Percentiles rank a stretch among this genome's conserved stretches.
Conservation (phyloP, 768 basidiomycete genomes). For the Tremella mesenterica region DNA sequence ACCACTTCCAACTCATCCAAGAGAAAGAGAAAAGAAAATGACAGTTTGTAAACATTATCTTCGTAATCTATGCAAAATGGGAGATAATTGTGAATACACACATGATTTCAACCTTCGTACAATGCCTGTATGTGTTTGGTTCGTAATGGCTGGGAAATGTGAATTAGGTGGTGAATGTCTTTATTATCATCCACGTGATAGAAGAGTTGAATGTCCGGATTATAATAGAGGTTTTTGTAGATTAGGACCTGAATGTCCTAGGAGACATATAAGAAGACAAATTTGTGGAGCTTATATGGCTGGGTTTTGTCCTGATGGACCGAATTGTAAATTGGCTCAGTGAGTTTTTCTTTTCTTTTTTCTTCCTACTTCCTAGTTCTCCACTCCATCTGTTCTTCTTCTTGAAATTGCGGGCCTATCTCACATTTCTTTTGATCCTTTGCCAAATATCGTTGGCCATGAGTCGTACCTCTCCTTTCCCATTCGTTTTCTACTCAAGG, state of each 20-base stretch:
- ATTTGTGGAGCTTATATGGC: constrained; percentile 84
- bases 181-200: constrained; percentile 69
- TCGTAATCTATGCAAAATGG: constrained; percentile 94
- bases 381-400: neutral
- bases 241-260: constrained; percentile 75
- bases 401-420: neutral
- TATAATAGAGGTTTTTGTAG: constrained; percentile 94
- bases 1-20: constrained; percentile 64
- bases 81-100: constrained; percentile 93
- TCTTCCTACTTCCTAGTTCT: constrained; percentile 13
- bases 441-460: too few species aligned
- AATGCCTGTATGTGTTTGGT: constrained; percentile 99
- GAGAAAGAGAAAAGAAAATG: constrained; percentile 45
- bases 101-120: constrained; percentile 94
- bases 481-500: constrained; percentile 13
- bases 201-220: constrained; percentile 85
- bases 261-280: constrained; percentile 85
- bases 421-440: too few species aligned
- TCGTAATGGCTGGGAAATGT: constrained; percentile 93
- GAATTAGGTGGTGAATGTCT: constrained; percentile 94
- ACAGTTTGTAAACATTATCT: constrained; percentile 99
- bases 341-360: constrained; percentile 48
- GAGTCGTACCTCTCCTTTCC: neutral
- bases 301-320: constrained; percentile 84
- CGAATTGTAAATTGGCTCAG: constrained; percentile 83